phyloP scores from a whole-genome alignment of 148 eudicot species.

The Silene conica region DNA sequence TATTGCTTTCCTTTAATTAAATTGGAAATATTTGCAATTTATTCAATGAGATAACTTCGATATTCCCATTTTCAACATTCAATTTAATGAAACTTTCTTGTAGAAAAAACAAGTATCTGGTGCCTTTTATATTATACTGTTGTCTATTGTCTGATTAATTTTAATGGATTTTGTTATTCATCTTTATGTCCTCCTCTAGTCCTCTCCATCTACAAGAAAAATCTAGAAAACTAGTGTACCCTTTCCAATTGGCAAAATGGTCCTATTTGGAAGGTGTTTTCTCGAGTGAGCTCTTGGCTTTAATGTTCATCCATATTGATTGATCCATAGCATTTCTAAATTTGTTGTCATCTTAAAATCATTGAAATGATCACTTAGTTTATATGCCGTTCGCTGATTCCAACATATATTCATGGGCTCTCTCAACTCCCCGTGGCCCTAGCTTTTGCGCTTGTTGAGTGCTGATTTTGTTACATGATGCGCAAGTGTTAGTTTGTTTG shows the following conservation, averaged over 20 bases:
- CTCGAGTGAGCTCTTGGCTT: not conserved
- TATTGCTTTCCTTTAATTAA: not conserved
- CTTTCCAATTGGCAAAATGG: not conserved
- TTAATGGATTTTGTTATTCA: not conserved
- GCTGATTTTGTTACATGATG: not conserved
- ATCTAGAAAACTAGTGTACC: not conserved
- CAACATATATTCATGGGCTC: too few species aligned
- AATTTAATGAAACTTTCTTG: not conserved
- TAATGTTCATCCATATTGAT: not conserved
- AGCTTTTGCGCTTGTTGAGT: not conserved
- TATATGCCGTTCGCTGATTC: not conserved
- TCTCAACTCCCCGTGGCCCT: too few species aligned
- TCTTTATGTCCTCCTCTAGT: not conserved
- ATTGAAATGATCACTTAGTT: not conserved
- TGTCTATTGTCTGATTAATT: too few species aligned
- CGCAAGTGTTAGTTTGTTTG: slow-evolving; percentile 3
- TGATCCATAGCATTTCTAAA: too few species aligned
- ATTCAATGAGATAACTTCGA: not conserved
- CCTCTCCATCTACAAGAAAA: not conserved
- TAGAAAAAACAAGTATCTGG: not conserved
- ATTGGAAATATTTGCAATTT: not conserved
- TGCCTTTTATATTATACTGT: not conserved
- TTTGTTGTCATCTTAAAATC: too few species aligned
- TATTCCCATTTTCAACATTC: not conserved
- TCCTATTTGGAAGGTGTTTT: not conserved